Evolutionary conservation across 345 rosid species (phyloP), one percentile per base, ranked within the genome.

Genomic region (Aquilaria yunnanensis): DNA sequence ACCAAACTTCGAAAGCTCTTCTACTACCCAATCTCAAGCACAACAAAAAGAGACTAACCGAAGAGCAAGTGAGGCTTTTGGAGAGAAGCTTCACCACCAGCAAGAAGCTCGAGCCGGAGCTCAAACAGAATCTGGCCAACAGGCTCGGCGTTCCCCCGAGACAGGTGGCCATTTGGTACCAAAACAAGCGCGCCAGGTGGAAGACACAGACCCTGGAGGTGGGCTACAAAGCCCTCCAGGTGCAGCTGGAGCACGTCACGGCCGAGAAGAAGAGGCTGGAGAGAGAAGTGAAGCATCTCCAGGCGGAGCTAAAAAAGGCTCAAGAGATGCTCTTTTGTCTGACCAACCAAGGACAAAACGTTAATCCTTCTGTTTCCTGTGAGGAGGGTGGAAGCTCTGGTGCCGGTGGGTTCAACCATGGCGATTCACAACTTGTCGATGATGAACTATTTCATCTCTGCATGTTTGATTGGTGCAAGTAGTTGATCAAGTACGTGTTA

Each of bases 81-180:
- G 97, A 93, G 81, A 85, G 74, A 32, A 84, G 87, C 68, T 93
- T 93, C 81, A 70, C 63, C 32, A 1, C 77, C 76, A 74, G 75
- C 85, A 86, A 80, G 75, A 93, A 86, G 75, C 90, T 93, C 0
- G 88, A 79, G 60, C 87, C 89, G 2, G 90, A 80, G 67, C 84
- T 78, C 51, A 93, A 90, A 77, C 82, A 72, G 59, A 85, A 83
- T 56, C 85, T 93, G 2, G 85, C 97, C 0, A 80, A 57, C 57
- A 85, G 80, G 69, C 83, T 93, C 0, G 80, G 85, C 1, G 80
- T 93, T 51, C 92, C 96, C 9, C 81, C 92, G 3, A 73, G 94
- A 63, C 98, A 86, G 74, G 87, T 93, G 0, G 90, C 98, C 10
- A 78, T 93, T 55, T 93, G 98, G 98, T 93, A 87, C 72, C 98